Base-by-base conservation (phyloP, 1,284 basidiomycete genomes). In the Microbotryum silenes-acaulis region DNA sequence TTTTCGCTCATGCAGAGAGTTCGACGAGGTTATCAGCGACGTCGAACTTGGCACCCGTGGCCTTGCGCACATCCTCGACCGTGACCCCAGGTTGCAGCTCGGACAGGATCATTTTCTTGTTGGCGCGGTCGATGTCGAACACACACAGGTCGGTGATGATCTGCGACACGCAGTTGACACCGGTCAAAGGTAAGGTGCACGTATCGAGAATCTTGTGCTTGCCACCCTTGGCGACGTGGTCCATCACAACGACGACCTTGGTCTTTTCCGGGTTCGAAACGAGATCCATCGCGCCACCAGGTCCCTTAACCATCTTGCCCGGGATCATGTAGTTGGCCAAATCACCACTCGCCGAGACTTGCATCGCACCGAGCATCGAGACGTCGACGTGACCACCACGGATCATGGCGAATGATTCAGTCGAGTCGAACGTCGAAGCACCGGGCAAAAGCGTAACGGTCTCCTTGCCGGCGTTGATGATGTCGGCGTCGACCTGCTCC, bases 181-280 rank as follows among this genome's bases (percentile, higher is more conserved):
- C 93, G 0, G 93, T 97, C 31, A 94, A 78, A 29, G 93, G 93
- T 44, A 97, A 81, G 3, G 81, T 80, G 75, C 91, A 94, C 73
- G 87, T 46, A 51, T 86, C 80, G 56, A 93, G 81, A 64, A 97
- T 85, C 80, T 97, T 97, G 57, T 87, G 84, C 67, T 82, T 82
- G 55, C 91, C 92, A 72, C 90, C 85, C 78, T 92, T 96, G 57
- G 90, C 85, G 68, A 84, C 84, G 77, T 94, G 92, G 73, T 96
- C 90, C 81, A 89, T 88, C 51, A 90, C 82, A 6, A 83, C 89
- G 62, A 71, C 62, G 59, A 89, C 85, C 76, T 87, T 90, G 54
- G 91, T 93, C 77, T 85, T 84, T 74, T 91, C 89, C 2, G 90
- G 91, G 76, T 91, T 92, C 51, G 89, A 91, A 60, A 93, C 90